Conservation (phyloP, 2,329 filamentous ascomycete genomes). For the Simplicillium aogashimaense region DNA sequence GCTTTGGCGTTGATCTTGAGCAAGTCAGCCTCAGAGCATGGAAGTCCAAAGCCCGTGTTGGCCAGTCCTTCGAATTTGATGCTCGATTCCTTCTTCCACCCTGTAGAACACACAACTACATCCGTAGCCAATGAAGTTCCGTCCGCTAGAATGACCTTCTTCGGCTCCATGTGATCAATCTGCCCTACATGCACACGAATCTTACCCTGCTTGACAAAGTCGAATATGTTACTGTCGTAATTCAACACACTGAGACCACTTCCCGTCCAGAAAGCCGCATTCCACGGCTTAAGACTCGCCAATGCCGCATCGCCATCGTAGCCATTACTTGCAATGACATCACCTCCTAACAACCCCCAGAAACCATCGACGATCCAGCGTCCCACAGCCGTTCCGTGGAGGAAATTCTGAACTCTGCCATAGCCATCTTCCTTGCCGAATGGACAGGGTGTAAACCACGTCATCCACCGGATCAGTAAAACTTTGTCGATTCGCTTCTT, state of each 20-base stretch:
- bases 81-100: constrained; percentile 35
- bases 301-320: constrained; percentile 32
- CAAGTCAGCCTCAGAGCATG: background rate
- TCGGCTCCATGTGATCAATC: constrained; percentile 26
- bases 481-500: constrained; percentile 52
- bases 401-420: constrained; percentile 31
- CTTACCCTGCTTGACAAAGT: constrained; percentile 35
- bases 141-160: constrained; percentile 29
- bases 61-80: constrained; percentile 27
- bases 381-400: constrained; percentile 41
- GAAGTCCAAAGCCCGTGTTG: background rate
- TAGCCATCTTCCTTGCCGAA: constrained; percentile 50
- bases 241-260: constrained; percentile 43
- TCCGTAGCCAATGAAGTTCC: constrained; percentile 31
- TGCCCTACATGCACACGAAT: constrained; percentile 38
- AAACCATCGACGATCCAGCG: constrained; percentile 35
- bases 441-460: constrained; percentile 56
- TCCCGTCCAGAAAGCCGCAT: constrained; percentile 34
- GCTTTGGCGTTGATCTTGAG: background rate
- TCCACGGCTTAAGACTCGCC: constrained; percentile 29
- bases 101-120: constrained; percentile 39
- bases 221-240: constrained; percentile 38
- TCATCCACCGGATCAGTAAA: constrained; percentile 39
- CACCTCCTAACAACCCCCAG: constrained; percentile 36
- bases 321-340: constrained; percentile 33